Conservation (phyloP, 2,329 filamentous ascomycete genomes). For the Trichoderma brevicompactum region DNA sequence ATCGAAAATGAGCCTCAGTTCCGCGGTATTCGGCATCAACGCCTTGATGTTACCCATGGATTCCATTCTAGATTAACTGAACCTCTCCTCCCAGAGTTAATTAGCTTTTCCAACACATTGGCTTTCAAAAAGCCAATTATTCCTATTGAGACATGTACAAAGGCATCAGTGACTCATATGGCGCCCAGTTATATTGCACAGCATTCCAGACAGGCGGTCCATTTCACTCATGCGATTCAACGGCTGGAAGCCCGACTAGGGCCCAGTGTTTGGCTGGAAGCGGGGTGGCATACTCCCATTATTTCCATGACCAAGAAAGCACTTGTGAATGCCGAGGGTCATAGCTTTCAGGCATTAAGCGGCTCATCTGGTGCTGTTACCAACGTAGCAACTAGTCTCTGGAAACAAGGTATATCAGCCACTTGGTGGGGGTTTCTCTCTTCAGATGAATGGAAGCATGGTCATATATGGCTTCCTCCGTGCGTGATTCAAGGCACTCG, state of each 20-base stretch:
- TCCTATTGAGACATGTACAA: slow-evolving; percentile 30
- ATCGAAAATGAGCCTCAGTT: neutral
- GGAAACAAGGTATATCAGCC: slow-evolving; percentile 28
- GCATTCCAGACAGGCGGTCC: slow-evolving; percentile 43
- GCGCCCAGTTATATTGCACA: slow-evolving; percentile 32
- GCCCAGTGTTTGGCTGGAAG: slow-evolving; percentile 41
- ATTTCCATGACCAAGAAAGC: slow-evolving; percentile 41
- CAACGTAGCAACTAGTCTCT: slow-evolving; percentile 21
- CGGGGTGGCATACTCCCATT: slow-evolving; percentile 42
- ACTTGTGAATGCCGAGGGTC: slow-evolving; percentile 25
- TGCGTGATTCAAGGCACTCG: slow-evolving; percentile 31
- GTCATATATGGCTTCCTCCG: slow-evolving; percentile 31
- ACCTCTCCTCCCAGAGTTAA: slow-evolving; percentile 24
- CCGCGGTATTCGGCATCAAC: slow-evolving; percentile 8
- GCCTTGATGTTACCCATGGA: slow-evolving; percentile 25
- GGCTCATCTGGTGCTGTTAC: neutral
- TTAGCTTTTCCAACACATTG: slow-evolving; percentile 3
- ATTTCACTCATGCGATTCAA: slow-evolving; percentile 39
- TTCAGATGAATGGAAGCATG: slow-evolving; percentile 24
- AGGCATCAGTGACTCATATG: neutral
- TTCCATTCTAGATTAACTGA: slow-evolving; percentile 30
- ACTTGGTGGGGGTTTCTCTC: slow-evolving; percentile 32
- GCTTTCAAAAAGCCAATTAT: slow-evolving; percentile 20
- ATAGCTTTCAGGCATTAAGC: slow-evolving; percentile 2
- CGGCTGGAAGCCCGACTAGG: slow-evolving; percentile 35